A percentile compares a stretch with the other conserved stretches of the same genome.
These are phyloP conservation scores for Thielaviopsis musarum DNA, from an alignment of 2,329 filamentous ascomycete genomes.

Conservation along the genomic window DNA sequence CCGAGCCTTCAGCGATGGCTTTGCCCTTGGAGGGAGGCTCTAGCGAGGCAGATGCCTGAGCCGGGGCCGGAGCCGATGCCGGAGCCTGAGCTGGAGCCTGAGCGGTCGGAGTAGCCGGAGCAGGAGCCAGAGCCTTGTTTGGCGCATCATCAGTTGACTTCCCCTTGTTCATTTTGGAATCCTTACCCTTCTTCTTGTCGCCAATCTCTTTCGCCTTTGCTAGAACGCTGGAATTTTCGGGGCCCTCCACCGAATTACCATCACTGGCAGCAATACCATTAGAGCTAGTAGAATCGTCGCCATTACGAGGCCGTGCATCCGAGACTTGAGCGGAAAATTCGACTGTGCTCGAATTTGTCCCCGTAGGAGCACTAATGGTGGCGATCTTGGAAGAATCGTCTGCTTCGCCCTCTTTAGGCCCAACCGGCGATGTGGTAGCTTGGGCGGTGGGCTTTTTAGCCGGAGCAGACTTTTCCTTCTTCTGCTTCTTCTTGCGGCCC, in stretches of 20 bases:
- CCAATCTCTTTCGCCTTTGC: constrained; percentile 5
- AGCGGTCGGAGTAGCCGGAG: constrained; percentile 8
- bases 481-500: constrained; percentile 71
- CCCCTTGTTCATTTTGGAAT: neutral
- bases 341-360: neutral
- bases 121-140: neutral
- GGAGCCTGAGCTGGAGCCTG: constrained; percentile 1
- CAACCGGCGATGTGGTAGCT: constrained; percentile 1
- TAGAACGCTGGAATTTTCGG: neutral
- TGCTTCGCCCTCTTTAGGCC: neutral
- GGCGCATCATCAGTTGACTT: neutral
- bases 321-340: neutral
- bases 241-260: neutral
- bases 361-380: neutral
- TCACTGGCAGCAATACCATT: neutral
- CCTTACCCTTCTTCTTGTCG: constrained; percentile 8
- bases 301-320: neutral
- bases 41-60: neutral
- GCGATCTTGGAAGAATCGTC: neutral
- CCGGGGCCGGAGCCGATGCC: neutral
- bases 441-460: constrained; percentile 12
- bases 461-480: constrained; percentile 44
- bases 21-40: neutral
- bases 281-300: neutral
- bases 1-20: constrained; percentile 10